Evolutionary conservation across 1,284 basidiomycete genomes (phyloP).

Genomic region (Naganishia albida): DNA sequence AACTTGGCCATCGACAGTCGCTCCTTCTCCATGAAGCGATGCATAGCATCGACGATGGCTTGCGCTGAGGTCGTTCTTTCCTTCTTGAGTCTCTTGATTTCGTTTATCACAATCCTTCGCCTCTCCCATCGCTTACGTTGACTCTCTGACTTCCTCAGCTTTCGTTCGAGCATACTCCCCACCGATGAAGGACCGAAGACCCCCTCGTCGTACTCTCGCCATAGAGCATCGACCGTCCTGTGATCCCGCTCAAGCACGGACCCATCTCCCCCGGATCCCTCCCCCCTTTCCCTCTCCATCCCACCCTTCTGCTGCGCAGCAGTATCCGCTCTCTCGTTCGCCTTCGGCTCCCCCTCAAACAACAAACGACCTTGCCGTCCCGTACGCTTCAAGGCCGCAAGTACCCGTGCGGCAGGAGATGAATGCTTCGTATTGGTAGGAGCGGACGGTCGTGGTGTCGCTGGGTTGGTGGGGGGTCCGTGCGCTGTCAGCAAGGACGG

Average conservation of each 20-base stretch:
- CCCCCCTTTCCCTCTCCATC: background rate
- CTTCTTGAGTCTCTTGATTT: slow-evolving; percentile 1
- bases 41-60: background rate
- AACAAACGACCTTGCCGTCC: background rate
- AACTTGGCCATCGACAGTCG: slow-evolving; percentile 12
- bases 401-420: background rate
- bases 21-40: slow-evolving; percentile 2
- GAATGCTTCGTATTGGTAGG: background rate
- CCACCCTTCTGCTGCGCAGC: background rate
- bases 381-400: slow-evolving; percentile 4
- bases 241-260: slow-evolving; percentile 7
- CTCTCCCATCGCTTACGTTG: slow-evolving; percentile 10
- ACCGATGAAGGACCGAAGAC: background rate
- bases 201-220: slow-evolving; percentile 13
- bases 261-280: background rate
- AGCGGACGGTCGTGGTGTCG: background rate
- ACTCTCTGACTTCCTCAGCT: background rate
- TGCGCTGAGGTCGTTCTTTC: background rate
- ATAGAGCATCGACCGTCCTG: background rate
- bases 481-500: background rate
- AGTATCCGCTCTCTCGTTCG: background rate
- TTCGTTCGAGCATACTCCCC: background rate
- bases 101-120: background rate
- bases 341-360: background rate
- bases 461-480: background rate